Conservation (phyloP, 129 eudicot species). For the Flaveria sonorensis region DNA sequence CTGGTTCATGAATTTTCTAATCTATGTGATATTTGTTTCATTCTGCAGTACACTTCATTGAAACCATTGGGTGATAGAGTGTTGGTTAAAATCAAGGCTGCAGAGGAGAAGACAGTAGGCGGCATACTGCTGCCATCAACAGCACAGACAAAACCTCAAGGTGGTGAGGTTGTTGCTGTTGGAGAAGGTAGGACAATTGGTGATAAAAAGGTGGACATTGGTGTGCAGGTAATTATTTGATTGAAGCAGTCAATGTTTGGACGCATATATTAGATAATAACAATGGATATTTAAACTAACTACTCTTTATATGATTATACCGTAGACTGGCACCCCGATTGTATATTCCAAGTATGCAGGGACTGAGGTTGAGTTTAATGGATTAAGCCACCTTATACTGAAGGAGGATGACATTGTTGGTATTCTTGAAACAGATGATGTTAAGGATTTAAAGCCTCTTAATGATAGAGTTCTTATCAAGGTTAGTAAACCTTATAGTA, state of each 20-base stretch:
- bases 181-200: conserved; percentile 90
- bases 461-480: conserved; percentile 88
- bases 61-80: conserved; percentile 93
- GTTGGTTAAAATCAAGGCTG: conserved; percentile 64
- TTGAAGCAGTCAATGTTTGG: background rate
- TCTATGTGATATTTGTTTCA: background rate
- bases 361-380: conserved; percentile 81
- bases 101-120: conserved; percentile 77
- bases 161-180: conserved; percentile 86
- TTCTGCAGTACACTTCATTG: conserved; percentile 71
- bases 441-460: conserved; percentile 83
- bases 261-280: background rate
- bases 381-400: conserved; percentile 67
- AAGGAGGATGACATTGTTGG: conserved; percentile 96
- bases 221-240: conserved; percentile 53
- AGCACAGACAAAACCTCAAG: conserved; percentile 78
- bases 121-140: conserved; percentile 82
- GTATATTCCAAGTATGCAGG: conserved; percentile 94
- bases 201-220: conserved; percentile 54
- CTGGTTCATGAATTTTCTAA: background rate
- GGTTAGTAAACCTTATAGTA: conserved; percentile 41
- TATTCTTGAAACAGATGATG: conserved; percentile 78
- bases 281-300: background rate
- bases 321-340: conserved; percentile 72
- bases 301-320: background rate